A percentile compares a stretch with the other conserved stretches of the same genome.
Evolutionary conservation across 305 asterid species (phyloP).

Genomic region (Salvia sclarea): DNA sequence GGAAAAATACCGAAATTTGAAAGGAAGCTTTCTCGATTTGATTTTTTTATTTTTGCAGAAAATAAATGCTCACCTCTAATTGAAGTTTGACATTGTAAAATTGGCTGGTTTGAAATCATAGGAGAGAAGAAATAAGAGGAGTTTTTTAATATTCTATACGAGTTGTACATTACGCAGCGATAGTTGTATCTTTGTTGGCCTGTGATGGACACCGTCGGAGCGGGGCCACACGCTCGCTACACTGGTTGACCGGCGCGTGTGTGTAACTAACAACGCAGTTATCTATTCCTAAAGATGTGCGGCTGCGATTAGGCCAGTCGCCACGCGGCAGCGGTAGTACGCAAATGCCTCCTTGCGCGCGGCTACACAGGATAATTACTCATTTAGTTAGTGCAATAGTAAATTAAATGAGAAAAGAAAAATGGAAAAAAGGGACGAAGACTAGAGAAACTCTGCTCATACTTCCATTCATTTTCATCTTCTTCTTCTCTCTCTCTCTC

Average conservation of each 20-base stretch:
- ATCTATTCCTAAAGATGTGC: not conserved
- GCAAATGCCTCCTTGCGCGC: not conserved
- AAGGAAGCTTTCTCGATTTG: too few relatives aligned
- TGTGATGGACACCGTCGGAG: not conserved
- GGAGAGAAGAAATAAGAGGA: not conserved
- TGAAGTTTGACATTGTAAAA: not conserved
- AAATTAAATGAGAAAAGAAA: not conserved
- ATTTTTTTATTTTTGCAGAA: too few relatives aligned
- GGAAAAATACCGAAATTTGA: too few relatives aligned
- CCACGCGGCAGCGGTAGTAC: not conserved
- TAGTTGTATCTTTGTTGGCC: not conserved
- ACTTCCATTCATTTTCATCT: slow-evolving; percentile 25
- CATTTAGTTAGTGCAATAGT: not conserved
- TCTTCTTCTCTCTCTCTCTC: not conserved
- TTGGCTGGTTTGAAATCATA: not conserved
- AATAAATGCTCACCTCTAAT: too few relatives aligned
- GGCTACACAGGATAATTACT: not conserved
- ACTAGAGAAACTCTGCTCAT: slow-evolving; percentile 25
- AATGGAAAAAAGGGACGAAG: slow-evolving; percentile 14
- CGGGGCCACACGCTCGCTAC: not conserved
- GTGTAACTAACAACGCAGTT: not conserved
- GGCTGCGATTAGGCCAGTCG: not conserved
- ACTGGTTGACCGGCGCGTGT: not conserved
- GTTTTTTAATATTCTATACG: not conserved
- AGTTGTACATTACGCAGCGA: not conserved